phyloP scores from a whole-genome alignment of 176 grass and related monocot genomes.

The Carex pumila region DNA sequence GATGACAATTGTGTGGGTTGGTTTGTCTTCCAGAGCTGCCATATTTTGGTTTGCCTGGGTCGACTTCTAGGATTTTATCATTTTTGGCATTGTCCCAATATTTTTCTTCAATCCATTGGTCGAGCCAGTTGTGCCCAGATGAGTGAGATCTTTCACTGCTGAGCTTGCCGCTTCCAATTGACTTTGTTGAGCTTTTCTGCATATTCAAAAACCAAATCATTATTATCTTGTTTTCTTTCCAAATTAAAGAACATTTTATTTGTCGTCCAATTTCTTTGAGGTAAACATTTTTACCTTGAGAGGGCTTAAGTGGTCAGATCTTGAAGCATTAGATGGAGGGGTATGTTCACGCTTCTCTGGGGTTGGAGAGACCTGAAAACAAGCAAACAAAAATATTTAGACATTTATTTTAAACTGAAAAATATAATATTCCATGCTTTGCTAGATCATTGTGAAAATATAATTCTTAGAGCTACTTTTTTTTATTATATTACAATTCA shows the following conservation, averaged over 20 bases:
- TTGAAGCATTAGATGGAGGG: slow-evolving; percentile 20
- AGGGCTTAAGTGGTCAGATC: slow-evolving; percentile 41
- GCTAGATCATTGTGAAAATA: neutral
- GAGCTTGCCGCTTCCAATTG: slow-evolving; percentile 30
- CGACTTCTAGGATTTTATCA: slow-evolving; percentile 87
- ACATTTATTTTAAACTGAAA: neutral
- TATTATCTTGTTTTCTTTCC: neutral
- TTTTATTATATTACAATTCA: neutral
- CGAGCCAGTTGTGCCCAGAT: slow-evolving; percentile 80
- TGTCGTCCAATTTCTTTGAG: neutral
- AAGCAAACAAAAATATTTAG: neutral
- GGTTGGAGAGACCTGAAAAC: slow-evolving; percentile 43
- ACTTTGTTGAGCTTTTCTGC: slow-evolving; percentile 44
- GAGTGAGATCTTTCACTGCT: slow-evolving; percentile 51
- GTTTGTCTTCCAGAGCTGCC: slow-evolving; percentile 27
- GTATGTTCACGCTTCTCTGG: slow-evolving; percentile 67
- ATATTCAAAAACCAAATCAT: neutral
- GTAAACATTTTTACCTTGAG: slow-evolving; percentile 36
- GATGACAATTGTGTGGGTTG: neutral
- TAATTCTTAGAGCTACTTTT: neutral
- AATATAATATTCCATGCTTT: neutral
- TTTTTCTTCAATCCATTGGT: slow-evolving; percentile 82
- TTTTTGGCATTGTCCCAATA: slow-evolving; percentile 81
- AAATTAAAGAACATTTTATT: neutral
- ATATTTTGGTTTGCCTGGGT: slow-evolving; percentile 74